Conservation (phyloP, 2,329 filamentous ascomycete species). For the Verticillium tricorpus region DNA sequence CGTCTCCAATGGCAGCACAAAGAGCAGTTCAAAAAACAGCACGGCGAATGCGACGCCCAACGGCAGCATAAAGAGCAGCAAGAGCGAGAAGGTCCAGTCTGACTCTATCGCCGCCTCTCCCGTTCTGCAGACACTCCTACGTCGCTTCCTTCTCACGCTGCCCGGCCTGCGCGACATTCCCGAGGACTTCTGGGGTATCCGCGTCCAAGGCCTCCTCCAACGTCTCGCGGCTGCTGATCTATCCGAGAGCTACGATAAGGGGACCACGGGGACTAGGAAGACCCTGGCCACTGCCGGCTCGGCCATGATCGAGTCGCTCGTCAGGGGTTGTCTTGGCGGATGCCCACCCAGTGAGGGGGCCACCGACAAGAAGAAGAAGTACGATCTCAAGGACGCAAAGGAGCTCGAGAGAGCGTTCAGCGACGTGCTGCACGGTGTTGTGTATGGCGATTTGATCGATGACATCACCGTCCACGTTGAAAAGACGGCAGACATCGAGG, state of each 20-base stretch:
- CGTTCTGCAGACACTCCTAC: constrained; percentile 63
- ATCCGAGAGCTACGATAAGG: constrained; percentile 80
- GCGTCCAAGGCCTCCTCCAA: constrained; percentile 54
- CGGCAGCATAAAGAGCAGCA: constrained; percentile 9
- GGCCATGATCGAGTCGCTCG: constrained; percentile 64
- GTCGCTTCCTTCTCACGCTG: constrained; percentile 58
- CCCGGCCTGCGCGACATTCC: constrained; percentile 63
- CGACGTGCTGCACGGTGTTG: constrained; percentile 58
- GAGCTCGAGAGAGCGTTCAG: constrained; percentile 63
- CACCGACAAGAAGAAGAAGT: constrained; percentile 28
- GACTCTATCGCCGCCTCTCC: constrained; percentile 48
- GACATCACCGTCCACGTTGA: constrained; percentile 58
- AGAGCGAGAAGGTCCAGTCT: constrained; percentile 15
- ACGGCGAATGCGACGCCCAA: constrained; percentile 1
- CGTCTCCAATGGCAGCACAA: neutral
- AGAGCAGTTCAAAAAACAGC: neutral
- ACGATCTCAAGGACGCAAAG: constrained; percentile 53
- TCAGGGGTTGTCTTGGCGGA: constrained; percentile 62
- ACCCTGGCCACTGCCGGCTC: constrained; percentile 69
- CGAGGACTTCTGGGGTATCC: constrained; percentile 60
- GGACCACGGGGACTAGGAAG: constrained; percentile 67
- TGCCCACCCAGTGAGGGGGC: constrained; percentile 27
- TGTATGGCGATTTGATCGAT: constrained; percentile 66
- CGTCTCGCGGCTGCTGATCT: constrained; percentile 64
- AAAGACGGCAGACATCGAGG: constrained; percentile 57